Evolutionary conservation across 169 alveolate species (phyloP), one percentile per base, ranked within the genome.

Genomic region (Theileria orientalis): DNA sequence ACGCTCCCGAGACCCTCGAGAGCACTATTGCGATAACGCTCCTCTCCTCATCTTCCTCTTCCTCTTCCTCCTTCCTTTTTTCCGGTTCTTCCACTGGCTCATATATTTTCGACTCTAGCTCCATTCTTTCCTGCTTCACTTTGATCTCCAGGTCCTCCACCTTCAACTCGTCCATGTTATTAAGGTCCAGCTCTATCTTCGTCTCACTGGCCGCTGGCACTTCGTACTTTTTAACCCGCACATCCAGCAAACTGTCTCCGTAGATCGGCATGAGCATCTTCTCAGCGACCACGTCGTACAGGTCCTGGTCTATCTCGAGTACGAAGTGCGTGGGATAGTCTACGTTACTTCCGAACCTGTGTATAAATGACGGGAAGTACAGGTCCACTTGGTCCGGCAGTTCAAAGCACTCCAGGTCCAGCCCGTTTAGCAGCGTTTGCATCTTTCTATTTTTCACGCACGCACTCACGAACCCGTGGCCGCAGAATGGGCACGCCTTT

Each of bases 401-500:
- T 33, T 79, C 87, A 35, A 71, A 71, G 40, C 47, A 52, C 61
- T 72, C 75, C 47, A 63, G 14, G 56, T 79, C 78, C 3, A 79
- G 60, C 44, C 56, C 76, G 19, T 25, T 5, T 29, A 79, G 49
- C 64, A 79, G 54, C 33, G 84, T 59, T 0, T 71, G 60, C 68
- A 79, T 62, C 46, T 72, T 66, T 3, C 87, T 80, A 35, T 79
- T 79, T 49, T 25, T 47, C 62, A 72, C 14, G 9, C 75, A 71
- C 27, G 76, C 72, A 19, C 76, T 54, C 1, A 79, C 83, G 0
- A 52, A 49, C n/a, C 87, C 87, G 23, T 57, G 42, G 25, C 60
- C 63, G 32, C 87, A 79, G 52, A 79, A 79, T 1, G 87, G 87
- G 25, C 87, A 79, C 11, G 27, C 30, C 57, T 59, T 54, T 0